phyloP scores from a whole-genome alignment of 2,329 filamentous ascomycete species.

The Gyromitra esculenta region DNA sequence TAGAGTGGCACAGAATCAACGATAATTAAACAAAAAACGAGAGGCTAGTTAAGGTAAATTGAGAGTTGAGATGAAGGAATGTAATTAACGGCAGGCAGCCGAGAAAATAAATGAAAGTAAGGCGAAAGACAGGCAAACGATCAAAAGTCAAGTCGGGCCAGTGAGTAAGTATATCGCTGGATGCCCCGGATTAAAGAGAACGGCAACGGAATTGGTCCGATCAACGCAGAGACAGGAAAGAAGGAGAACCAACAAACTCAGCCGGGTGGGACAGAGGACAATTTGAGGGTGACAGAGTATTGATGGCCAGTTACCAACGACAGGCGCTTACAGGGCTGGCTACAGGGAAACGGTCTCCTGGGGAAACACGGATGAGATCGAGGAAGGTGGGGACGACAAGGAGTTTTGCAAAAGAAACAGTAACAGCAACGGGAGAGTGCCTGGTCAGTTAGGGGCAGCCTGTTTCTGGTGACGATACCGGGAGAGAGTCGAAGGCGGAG shows the following conservation, averaged over 20 bases:
- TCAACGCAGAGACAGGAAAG: constrained; percentile 32
- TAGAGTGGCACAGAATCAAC: constrained; percentile 31
- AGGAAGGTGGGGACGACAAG: constrained; percentile 41
- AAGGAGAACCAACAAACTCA: constrained; percentile 40
- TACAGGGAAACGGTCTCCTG: constrained; percentile 37
- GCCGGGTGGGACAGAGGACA: constrained; percentile 36
- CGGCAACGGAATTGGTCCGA: constrained; percentile 40
- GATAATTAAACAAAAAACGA: constrained; percentile 43
- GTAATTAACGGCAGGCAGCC: constrained; percentile 25
- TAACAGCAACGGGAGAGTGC: constrained; percentile 14
- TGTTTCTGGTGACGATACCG: constrained; percentile 30
- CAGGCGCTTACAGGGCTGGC: constrained; percentile 49
- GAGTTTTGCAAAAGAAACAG: constrained; percentile 10
- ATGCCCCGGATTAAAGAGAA: constrained; percentile 43
- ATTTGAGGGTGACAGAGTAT: constrained; percentile 47
- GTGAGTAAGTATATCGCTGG: constrained; percentile 35
- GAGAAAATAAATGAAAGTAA: constrained; percentile 29
- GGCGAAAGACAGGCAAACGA: constrained; percentile 19
- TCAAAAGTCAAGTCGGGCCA: constrained; percentile 21
- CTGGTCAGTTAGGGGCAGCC: constrained; percentile 36
- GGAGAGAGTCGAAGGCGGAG: constrained; percentile 12
- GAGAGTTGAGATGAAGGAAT: constrained; percentile 36
- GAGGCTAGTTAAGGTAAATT: constrained; percentile 33
- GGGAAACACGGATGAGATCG: constrained; percentile 36
- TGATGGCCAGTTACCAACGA: constrained; percentile 41